Evolutionary conservation across 1,284 basidiomycete genomes (phyloP).

Genomic region (Somion occarium): DNA sequence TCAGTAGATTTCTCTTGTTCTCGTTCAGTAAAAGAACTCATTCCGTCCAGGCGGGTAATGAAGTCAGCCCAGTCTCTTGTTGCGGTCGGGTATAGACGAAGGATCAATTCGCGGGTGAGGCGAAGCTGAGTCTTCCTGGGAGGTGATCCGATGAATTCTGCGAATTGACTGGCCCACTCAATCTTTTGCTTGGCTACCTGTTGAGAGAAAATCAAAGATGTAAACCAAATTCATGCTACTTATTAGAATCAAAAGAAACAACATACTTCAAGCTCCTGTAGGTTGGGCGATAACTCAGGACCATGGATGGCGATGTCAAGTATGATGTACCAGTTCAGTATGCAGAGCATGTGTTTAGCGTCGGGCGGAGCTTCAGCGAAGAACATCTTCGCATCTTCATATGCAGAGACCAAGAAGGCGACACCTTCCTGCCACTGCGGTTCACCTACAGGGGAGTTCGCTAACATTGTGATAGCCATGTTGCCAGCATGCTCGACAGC

Average conservation of each 20-base stretch:
- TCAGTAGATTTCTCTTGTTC: slow-evolving; percentile 24
- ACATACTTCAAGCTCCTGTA: slow-evolving; percentile 46
- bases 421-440: slow-evolving; percentile 52
- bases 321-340: slow-evolving; percentile 54
- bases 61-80: slow-evolving; percentile 40
- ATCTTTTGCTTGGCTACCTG: slow-evolving; percentile 41
- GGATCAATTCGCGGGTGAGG: slow-evolving; percentile 41
- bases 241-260: not conserved
- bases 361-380: slow-evolving; percentile 55
- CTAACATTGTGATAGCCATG: slow-evolving; percentile 44
- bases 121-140: slow-evolving; percentile 46
- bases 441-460: slow-evolving; percentile 36
- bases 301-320: slow-evolving; percentile 46
- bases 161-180: slow-evolving; percentile 44
- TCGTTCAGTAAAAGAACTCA: slow-evolving; percentile 14
- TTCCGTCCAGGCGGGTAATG: slow-evolving; percentile 33
- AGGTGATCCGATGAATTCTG: slow-evolving; percentile 36
- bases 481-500: slow-evolving; percentile 54
- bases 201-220: not conserved
- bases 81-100: slow-evolving; percentile 38
- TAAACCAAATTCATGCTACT: not conserved
- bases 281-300: slow-evolving; percentile 40
- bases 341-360: slow-evolving; percentile 49
- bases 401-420: slow-evolving; percentile 48
- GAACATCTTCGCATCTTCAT: slow-evolving; percentile 55